Evolutionary conservation across 2,329 filamentous ascomycete genomes (phyloP), one percentile per base, ranked within the genome.

Genomic region (Talaromyces marneffei): DNA sequence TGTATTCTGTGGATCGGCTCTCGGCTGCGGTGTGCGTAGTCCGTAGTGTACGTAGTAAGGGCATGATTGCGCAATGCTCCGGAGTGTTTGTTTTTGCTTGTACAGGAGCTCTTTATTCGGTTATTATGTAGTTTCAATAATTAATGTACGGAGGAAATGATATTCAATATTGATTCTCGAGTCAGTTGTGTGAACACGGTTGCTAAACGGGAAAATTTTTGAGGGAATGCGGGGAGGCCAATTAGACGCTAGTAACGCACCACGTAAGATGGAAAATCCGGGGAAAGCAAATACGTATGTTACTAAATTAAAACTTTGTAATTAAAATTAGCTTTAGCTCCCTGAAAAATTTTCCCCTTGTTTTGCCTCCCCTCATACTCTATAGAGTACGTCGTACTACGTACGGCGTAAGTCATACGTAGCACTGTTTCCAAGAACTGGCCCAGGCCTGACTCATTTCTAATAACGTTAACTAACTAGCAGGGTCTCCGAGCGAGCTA

Each of bases 251-350:
- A 50, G 25, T 25, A 44, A 10, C 25, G 2, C 10, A 10, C 18
- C 40, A 48, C 25, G 14, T 29, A 48, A n/a, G 48, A 52, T 20
- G 48, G 48, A 52, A 52, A 52, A 52, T 52, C 48, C 48, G 48
- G 48, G 48, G 48, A 52, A 52, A 25, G 44, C 25, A 48, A 48
- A 29, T 1, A 20, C 25, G 23, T 48, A 12, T n/a, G 44, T 27
- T 27, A 48, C 42, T 7, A 9, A 42, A n/a, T 4, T 25, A 25
- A 8, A 20, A 33, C 31, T 2, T 20, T 25, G 10, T 44, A 18
- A 20, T 8, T 50, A 52, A 35, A 52, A 33, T 33, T 33, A 33
- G 29, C 25, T 29, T n/a, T n/a, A n/a, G n/a, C n/a, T n/a, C n/a
- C 16, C 8, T 20, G 27, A 20, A 52, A 52, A 52, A 35, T 52